Percentiles rank a stretch among this genome's conserved stretches.
phyloP scores from a whole-genome alignment of 2,329 filamentous ascomycete genomes.

The Aspergillus clavatus region DNA sequence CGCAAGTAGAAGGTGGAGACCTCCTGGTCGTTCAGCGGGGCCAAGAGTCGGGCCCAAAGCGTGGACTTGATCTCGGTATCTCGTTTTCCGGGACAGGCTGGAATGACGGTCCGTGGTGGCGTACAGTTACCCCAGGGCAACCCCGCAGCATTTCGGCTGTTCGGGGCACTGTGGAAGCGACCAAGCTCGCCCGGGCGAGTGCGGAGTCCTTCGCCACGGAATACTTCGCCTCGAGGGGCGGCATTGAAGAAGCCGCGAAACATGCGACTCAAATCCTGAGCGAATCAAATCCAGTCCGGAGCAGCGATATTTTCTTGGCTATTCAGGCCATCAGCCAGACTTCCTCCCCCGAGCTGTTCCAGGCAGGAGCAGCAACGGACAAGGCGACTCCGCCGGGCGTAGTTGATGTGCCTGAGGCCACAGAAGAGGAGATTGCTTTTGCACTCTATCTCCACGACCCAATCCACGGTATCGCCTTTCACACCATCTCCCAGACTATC shows the following conservation, averaged over 20 bases:
- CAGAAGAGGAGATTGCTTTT: slow-evolving; percentile 62
- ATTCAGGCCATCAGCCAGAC: slow-evolving; percentile 77
- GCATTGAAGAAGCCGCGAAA: slow-evolving; percentile 72
- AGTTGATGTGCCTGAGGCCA: slow-evolving; percentile 33
- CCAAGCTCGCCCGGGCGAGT: slow-evolving; percentile 82
- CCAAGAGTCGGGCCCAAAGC: slow-evolving; percentile 70
- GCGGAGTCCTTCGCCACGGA: slow-evolving; percentile 84
- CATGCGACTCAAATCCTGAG: slow-evolving; percentile 73
- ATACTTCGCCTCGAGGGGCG: slow-evolving; percentile 73
- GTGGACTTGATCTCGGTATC: slow-evolving; percentile 47
- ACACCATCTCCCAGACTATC: slow-evolving; percentile 73
- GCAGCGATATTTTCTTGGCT: slow-evolving; percentile 91
- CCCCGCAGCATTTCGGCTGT: slow-evolving; percentile 74
- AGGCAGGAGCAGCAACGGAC: slow-evolving; percentile 47
- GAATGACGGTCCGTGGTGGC: slow-evolving; percentile 97
- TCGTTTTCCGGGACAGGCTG: slow-evolving; percentile 54
- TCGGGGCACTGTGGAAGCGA: slow-evolving; percentile 76
- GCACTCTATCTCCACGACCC: slow-evolving; percentile 80
- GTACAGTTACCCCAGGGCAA: slow-evolving; percentile 53
- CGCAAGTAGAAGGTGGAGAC: slow-evolving; percentile 97
- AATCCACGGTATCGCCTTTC: slow-evolving; percentile 84
- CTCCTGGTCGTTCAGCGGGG: slow-evolving; percentile 91
- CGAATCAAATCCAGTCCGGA: slow-evolving; percentile 83
- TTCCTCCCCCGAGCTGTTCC: slow-evolving; percentile 63
- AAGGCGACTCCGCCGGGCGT: slow-evolving; percentile 28